Percentiles rank a stretch among this genome's conserved stretches.
These are phyloP conservation scores for Capsicum baccatum DNA, from an alignment of 257 asterid species.

Conservation along the genomic window DNA sequence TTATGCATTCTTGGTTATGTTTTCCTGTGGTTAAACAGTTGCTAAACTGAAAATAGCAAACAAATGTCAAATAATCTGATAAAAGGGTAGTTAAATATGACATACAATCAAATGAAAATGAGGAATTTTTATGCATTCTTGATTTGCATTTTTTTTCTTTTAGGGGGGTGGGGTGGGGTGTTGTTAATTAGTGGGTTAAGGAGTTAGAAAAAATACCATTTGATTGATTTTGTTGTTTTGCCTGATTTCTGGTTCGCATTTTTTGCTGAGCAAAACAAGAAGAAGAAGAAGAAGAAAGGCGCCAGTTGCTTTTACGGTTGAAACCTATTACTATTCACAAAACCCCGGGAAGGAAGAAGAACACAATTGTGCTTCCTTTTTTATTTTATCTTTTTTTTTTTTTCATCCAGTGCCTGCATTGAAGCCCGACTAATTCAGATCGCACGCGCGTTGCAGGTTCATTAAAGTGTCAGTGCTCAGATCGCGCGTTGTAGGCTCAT, in stretches of 20 bases:
- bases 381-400: background rate
- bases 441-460: too few relatives aligned
- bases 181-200: too few relatives aligned
- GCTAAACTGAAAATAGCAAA: background rate
- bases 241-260: conserved; percentile 72
- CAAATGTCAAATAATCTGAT: background rate
- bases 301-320: conserved; percentile 35
- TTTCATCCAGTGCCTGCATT: too few relatives aligned
- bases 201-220: conserved; percentile 41
- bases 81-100: background rate
- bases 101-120: background rate
- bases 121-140: background rate
- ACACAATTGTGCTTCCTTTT: background rate
- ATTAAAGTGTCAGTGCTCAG: too few relatives aligned
- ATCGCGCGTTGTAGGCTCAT: too few relatives aligned
- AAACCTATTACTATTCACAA: conserved; percentile 3
- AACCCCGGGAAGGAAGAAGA: conserved; percentile 1
- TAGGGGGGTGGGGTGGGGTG: too few relatives aligned
- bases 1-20: background rate
- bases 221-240: conserved; percentile 50
- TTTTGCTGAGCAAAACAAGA: background rate
- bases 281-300: background rate
- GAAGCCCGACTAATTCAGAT: too few relatives aligned
- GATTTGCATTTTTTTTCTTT: too few relatives aligned
- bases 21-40: background rate